phyloP scores from a whole-genome alignment of 768 basidiomycete genomes.

The Boletus rufocinnamomeus region DNA sequence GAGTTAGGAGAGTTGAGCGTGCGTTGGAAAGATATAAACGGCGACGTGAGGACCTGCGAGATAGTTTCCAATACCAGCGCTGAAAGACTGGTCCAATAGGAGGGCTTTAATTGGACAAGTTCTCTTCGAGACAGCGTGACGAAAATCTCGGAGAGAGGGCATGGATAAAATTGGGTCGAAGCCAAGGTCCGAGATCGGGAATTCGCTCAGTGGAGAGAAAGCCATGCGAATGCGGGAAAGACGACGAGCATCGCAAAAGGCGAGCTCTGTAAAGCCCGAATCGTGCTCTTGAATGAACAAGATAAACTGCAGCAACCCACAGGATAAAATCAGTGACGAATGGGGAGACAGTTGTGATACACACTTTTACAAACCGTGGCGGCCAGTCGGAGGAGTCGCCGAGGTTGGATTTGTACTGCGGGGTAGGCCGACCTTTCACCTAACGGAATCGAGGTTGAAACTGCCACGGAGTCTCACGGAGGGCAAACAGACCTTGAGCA shows the following conservation, averaged over 20 bases:
- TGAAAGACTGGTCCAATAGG: constrained; percentile 79
- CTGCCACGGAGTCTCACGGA: not conserved
- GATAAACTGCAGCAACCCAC: constrained; percentile 49
- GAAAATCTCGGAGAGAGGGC: constrained; percentile 58
- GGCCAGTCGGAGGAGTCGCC: constrained; percentile 56
- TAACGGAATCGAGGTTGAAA: constrained; percentile 4
- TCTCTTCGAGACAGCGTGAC: constrained; percentile 48
- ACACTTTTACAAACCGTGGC: constrained; percentile 65
- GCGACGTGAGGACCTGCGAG: constrained; percentile 54
- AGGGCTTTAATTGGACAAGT: constrained; percentile 71
- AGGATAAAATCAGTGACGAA: not conserved
- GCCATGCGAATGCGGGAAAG: constrained; percentile 71
- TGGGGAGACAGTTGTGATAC: not conserved
- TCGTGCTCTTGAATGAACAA: constrained; percentile 52
- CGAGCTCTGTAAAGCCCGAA: constrained; percentile 48
- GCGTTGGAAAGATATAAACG: not conserved
- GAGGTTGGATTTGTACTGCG: constrained; percentile 51
- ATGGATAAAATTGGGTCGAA: constrained; percentile 77
- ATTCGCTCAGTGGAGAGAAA: constrained; percentile 55
- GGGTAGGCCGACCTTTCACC: constrained; percentile 52
- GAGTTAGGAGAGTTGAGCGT: not conserved
- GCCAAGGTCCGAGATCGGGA: constrained; percentile 70
- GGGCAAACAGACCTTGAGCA: constrained; percentile 54
- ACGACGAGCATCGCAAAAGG: constrained; percentile 72
- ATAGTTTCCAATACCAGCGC: constrained; percentile 83